Evolutionary conservation across 2,329 filamentous ascomycete species (phyloP), one percentile per base, ranked within the genome.

Genomic region (Claviceps purpurea): DNA sequence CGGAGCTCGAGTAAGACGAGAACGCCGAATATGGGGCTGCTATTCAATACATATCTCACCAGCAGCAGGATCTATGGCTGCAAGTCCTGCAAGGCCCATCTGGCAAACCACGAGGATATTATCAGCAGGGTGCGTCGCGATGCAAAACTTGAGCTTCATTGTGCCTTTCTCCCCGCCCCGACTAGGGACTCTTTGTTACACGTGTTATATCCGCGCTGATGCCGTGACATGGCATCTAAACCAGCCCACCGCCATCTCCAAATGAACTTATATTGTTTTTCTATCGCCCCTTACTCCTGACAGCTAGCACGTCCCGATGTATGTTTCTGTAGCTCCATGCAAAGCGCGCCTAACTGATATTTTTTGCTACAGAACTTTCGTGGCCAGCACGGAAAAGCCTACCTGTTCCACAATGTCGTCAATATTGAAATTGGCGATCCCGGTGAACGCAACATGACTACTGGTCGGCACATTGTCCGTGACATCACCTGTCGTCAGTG

Each of bases 391-490:
- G 93, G 93, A 65, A 97, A 97, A 73, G 93, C 93, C 52, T 98
- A 90, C 71, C 84, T 98, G 59, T 97, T 98, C 77, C 87, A 91
- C 70, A 82, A 69, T 56, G 93, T 98, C 52, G 93, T 98, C 68
- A 98, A 98, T 70, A 79, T 95, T 66, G 85, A 83, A 58, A 76
- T 82, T 46, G 84, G 85, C 60, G 87, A 95, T 55, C 80, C 91
- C n/a, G 84, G 79, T 65, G 93, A 98, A 72, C 88, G 93, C 58
- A 95, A 86, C 72, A 98, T 98, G 93, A 98, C 93, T 14, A 98
- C 93, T 1, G 93, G 93, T 50, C 81, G 87, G 51, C 93, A 98
- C 69, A 78, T 97, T 52, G 93, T 98, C 47, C 84, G 93, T 54
- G 93, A 98, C 67, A 96, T 98, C 62, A 76, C 76, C 54, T 98